These are phyloP conservation scores for Geotrichum aggregatum DNA, from an alignment of 1,139 yeast species.

Conservation along the genomic window DNA sequence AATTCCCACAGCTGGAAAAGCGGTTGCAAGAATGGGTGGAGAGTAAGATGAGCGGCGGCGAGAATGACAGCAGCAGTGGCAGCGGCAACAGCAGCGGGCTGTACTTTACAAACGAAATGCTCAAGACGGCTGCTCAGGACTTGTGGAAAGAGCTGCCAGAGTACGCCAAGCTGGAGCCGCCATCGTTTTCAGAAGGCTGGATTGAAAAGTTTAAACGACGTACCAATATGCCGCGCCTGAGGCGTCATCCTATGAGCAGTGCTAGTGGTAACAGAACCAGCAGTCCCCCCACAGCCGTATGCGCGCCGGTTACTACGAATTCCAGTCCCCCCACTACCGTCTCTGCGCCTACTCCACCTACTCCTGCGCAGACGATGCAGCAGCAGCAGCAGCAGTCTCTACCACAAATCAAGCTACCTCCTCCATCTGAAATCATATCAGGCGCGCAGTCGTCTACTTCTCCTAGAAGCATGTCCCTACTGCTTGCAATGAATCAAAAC, in stretches of 20 bases:
- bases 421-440: background rate
- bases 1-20: slow-evolving; percentile 12
- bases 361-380: too few species aligned
- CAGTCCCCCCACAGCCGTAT: background rate
- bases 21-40: slow-evolving; percentile 11
- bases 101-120: slow-evolving; percentile 14
- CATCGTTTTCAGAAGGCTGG: slow-evolving; percentile 18
- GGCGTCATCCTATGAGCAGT: background rate
- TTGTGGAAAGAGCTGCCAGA: slow-evolving; percentile 10
- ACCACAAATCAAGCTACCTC: background rate
- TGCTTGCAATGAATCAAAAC: background rate
- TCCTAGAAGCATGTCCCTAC: background rate
- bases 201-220: slow-evolving; percentile 18
- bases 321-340: background rate
- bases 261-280: too few species aligned
- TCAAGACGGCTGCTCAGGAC: slow-evolving; percentile 9
- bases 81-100: background rate
- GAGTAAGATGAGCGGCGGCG: background rate
- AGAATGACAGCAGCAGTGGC: background rate
- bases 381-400: too few species aligned
- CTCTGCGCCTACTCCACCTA: too few species aligned
- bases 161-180: background rate
- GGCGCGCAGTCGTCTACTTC: background rate
- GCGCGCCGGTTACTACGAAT: too few species aligned
- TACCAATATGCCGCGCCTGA: slow-evolving; percentile 10